Percentiles rank a stretch among this genome's conserved stretches.
Evolutionary conservation across 352 stramenopile species (phyloP).

Genomic region (Phytophthora cryptogea): DNA sequence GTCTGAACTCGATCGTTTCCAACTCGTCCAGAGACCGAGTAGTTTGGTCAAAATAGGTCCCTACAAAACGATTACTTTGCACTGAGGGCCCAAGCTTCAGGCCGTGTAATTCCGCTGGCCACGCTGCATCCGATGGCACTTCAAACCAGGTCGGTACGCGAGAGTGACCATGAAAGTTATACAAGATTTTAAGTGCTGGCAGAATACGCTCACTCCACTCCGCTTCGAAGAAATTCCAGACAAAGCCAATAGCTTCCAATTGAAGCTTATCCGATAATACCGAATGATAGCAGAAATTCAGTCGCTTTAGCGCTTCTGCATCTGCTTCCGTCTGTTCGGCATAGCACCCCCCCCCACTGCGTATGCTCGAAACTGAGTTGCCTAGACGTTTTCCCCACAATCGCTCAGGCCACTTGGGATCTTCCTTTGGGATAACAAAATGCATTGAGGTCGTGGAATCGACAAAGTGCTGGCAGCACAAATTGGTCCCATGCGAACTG

Average conservation of each 20-base stretch:
- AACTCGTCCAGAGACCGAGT: slow-evolving; percentile 1
- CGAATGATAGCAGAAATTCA: slow-evolving; percentile 39
- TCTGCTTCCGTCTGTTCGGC: slow-evolving; percentile 25
- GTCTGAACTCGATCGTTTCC: slow-evolving; percentile 6
- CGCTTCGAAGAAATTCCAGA: neutral
- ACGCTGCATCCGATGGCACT: slow-evolving; percentile 33
- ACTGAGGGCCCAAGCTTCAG: slow-evolving; percentile 27
- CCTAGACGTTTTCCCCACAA: slow-evolving; percentile 35
- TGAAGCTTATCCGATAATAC: slow-evolving; percentile 2
- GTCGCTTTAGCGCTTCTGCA: slow-evolving; percentile 26
- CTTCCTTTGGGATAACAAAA: slow-evolving; percentile 24
- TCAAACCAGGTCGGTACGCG: slow-evolving; percentile 37
- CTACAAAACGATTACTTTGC: neutral
- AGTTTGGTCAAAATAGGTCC: slow-evolving; percentile 3
- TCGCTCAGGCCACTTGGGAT: slow-evolving; percentile 20
- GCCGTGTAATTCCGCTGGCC: slow-evolving; percentile 36
- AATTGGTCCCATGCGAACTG: slow-evolving; percentile 18
- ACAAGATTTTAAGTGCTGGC: slow-evolving; percentile 42
- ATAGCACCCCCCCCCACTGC: slow-evolving; percentile 25
- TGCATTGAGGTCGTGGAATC: slow-evolving; percentile 12
- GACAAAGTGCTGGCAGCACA: slow-evolving; percentile 7
- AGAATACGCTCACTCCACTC: slow-evolving; percentile 2
- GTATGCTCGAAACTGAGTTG: slow-evolving; percentile 33
- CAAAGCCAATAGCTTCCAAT: slow-evolving; percentile 1
- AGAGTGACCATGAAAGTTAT: slow-evolving; percentile 27